phyloP scores from a whole-genome alignment of 495 filamentous ascomycete genomes.

The Cercophora scortea region DNA sequence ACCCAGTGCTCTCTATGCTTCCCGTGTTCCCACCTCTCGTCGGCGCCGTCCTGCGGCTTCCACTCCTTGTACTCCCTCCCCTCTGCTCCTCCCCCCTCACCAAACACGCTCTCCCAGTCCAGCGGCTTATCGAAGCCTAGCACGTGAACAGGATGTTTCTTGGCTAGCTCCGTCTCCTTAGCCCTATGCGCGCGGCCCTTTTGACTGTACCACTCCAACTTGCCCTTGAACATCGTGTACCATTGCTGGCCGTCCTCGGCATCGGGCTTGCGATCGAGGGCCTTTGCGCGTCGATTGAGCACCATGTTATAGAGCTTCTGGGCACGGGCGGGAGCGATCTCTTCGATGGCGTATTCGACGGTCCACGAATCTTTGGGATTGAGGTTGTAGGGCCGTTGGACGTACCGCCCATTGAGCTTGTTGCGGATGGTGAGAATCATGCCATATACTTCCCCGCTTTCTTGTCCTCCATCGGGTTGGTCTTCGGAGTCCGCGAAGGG shows the following conservation, averaged over 20 bases:
- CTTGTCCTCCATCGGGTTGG: background rate
- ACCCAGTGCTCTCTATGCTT: too few relatives aligned
- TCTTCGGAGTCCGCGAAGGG: too few relatives aligned
- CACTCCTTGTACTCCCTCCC: too few relatives aligned
- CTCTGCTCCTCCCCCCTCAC: too few relatives aligned
- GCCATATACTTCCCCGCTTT: constrained; percentile 19
- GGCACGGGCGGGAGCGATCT: constrained; percentile 35
- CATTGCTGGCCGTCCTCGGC: background rate
- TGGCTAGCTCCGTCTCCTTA: background rate
- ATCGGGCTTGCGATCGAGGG: background rate
- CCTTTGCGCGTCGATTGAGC: constrained; percentile 42
- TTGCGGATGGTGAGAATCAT: constrained; percentile 65
- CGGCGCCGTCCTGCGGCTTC: too few relatives aligned
- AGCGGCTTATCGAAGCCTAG: too few relatives aligned
- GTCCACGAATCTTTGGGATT: constrained; percentile 52
- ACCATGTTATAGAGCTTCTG: constrained; percentile 41
- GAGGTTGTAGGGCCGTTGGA: constrained; percentile 52
- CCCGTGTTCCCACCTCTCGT: too few relatives aligned
- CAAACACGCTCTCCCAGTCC: too few relatives aligned
- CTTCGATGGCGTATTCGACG: constrained; percentile 66
- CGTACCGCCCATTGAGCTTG: constrained; percentile 58
- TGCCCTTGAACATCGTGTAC: background rate
- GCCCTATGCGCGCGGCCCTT: background rate
- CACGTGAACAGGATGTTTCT: too few relatives aligned
- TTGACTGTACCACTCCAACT: background rate